Conservation (phyloP, 768 basidiomycete genomes). For the Lactarius pseudohatsudake region DNA sequence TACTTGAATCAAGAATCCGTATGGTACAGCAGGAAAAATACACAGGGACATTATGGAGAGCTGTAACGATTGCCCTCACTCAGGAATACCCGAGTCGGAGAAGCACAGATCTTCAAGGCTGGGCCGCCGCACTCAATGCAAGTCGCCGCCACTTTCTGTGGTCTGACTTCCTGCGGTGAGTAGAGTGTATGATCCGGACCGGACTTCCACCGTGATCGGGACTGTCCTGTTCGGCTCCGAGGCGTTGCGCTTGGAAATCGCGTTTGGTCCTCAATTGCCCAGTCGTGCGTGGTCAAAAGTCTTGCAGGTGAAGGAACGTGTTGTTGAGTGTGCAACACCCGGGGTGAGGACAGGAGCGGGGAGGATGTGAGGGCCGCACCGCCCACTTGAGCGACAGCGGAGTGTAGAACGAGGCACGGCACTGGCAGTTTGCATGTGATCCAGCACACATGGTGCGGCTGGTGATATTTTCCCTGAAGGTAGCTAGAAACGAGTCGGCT, state of each 20-base stretch:
- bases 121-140: slow-evolving; percentile 9
- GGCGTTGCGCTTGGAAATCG: background rate
- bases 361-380: background rate
- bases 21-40: background rate
- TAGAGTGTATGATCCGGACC: background rate
- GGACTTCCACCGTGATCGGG: background rate
- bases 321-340: too few species aligned
- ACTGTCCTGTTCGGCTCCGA: background rate
- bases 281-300: too few species aligned
- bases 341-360: too few species aligned
- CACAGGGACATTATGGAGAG: background rate
- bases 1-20: background rate
- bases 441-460: too few species aligned
- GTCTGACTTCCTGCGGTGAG: background rate
- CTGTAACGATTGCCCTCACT: background rate
- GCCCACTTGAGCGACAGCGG: slow-evolving; percentile 8
- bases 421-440: too few species aligned
- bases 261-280: background rate
- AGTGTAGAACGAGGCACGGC: background rate
- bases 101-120: background rate
- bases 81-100: background rate
- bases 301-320: too few species aligned
- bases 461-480: too few species aligned
- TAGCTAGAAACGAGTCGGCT: background rate
- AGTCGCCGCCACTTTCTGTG: slow-evolving; percentile 17